Evolutionary conservation across 2,329 filamentous ascomycete species (phyloP).

Genomic region (Ophiosphaerella narmari): DNA sequence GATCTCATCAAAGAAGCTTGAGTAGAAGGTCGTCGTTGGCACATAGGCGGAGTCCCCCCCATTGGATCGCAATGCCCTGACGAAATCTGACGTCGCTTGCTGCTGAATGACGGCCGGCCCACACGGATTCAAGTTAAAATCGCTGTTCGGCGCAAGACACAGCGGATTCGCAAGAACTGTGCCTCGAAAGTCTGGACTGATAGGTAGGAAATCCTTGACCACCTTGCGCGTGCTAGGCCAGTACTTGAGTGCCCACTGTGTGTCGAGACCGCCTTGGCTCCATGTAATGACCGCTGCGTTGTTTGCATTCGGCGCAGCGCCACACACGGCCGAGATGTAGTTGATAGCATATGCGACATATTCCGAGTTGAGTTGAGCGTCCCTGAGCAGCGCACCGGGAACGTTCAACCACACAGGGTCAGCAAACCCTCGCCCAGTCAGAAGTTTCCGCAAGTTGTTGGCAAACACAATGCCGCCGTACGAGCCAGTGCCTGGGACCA

Average conservation of each 20-base stretch:
- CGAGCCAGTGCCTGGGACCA: slow-evolving; percentile 59
- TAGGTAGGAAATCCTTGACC: slow-evolving; percentile 57
- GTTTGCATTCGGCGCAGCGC: background rate
- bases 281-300: slow-evolving; percentile 53
- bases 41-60: slow-evolving; percentile 60
- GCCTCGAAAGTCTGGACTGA: slow-evolving; percentile 60
- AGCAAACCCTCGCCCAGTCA: slow-evolving; percentile 34
- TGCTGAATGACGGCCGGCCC: slow-evolving; percentile 56
- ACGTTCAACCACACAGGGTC: slow-evolving; percentile 61
- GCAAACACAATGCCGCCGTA: slow-evolving; percentile 54
- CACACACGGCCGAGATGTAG: slow-evolving; percentile 53
- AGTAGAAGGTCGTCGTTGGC: slow-evolving; percentile 60
- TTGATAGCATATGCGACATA: slow-evolving; percentile 64
- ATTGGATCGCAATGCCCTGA: slow-evolving; percentile 49
- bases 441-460: slow-evolving; percentile 56
- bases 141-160: slow-evolving; percentile 18
- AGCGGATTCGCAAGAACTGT: slow-evolving; percentile 46
- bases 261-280: slow-evolving; percentile 60
- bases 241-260: slow-evolving; percentile 64
- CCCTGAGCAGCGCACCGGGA: slow-evolving; percentile 52
- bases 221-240: slow-evolving; percentile 56
- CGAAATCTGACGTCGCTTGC: slow-evolving; percentile 50
- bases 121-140: slow-evolving; percentile 31
- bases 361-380: slow-evolving; percentile 59
- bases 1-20: slow-evolving; percentile 55